These are phyloP conservation scores for Ascochyta fabae DNA, from an alignment of 2,329 filamentous ascomycete species.

Conservation along the genomic window DNA sequence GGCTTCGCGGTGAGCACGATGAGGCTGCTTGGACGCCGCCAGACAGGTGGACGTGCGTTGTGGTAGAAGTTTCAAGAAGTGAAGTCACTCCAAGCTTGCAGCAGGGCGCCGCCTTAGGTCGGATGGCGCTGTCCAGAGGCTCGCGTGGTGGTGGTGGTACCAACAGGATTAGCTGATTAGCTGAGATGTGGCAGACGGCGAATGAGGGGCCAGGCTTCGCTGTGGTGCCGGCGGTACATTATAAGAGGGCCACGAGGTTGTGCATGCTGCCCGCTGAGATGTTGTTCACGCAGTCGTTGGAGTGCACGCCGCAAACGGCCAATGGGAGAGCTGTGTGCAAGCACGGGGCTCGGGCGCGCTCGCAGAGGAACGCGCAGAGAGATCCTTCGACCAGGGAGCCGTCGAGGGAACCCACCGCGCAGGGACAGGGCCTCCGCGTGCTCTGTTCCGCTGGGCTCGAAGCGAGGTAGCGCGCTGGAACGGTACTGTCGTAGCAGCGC, in stretches of 20 bases:
- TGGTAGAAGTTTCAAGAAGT: constrained; percentile 37
- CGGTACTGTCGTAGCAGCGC: background rate
- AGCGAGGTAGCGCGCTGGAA: constrained; percentile 1
- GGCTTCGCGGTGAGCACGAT: constrained; percentile 25
- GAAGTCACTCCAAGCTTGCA: constrained; percentile 34
- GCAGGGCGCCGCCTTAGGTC: constrained; percentile 28
- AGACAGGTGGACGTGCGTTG: constrained; percentile 36
- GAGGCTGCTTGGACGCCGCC: constrained; percentile 29
- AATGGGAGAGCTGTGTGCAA: constrained; percentile 24
- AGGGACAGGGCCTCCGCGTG: constrained; percentile 6
- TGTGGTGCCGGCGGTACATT: constrained; percentile 33
- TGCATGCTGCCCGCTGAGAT: constrained; percentile 42
- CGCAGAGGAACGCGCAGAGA: constrained; percentile 3
- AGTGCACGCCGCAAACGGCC: constrained; percentile 24
- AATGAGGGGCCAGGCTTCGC: constrained; percentile 36
- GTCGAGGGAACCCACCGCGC: constrained; percentile 1
- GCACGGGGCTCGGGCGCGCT: constrained; percentile 3
- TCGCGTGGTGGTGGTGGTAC: constrained; percentile 36
- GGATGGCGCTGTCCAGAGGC: constrained; percentile 27
- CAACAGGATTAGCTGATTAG: constrained; percentile 35
- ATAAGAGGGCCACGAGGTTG: constrained; percentile 44
- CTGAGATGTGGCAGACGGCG: constrained; percentile 30
- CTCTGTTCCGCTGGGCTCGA: constrained; percentile 9
- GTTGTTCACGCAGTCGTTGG: constrained; percentile 32
- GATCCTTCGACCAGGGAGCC: constrained; percentile 1